Percentiles rank a stretch among this genome's conserved stretches.
Conservation (phyloP, 306 rosid species). For the Spatholobus suberectus region DNA sequence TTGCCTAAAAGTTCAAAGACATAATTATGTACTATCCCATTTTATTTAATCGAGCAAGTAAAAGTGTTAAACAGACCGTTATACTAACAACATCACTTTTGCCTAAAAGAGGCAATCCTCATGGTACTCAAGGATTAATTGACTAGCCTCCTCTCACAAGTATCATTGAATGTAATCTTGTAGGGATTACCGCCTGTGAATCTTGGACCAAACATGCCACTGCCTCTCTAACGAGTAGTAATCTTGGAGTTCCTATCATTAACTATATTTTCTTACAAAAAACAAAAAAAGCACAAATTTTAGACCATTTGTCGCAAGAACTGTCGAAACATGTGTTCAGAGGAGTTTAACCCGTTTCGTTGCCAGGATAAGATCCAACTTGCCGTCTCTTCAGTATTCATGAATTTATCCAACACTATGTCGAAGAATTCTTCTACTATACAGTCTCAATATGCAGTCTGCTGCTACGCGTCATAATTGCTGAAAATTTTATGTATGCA, state of each 20-base stretch:
- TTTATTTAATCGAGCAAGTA: neutral
- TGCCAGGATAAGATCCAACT: slow-evolving; percentile 4
- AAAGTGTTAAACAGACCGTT: neutral
- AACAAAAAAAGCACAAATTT: neutral
- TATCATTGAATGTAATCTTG: neutral
- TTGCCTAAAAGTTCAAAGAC: too few species aligned
- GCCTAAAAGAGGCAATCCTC: too few species aligned
- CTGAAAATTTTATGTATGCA: slow-evolving; percentile 9
- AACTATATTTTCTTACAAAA: slow-evolving; percentile 15
- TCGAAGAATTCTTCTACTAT: slow-evolving; percentile 7
- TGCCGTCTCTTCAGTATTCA: neutral
- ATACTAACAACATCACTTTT: neutral
- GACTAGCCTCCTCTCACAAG: neutral
- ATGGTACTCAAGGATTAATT: too few species aligned
- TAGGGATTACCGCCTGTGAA: neutral
- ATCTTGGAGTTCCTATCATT: slow-evolving; percentile 28
- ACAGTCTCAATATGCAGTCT: slow-evolving; percentile 22
- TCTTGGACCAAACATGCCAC: slow-evolving; percentile 23
- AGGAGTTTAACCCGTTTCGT: neutral
- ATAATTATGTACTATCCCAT: too few species aligned
- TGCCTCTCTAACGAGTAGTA: slow-evolving; percentile 27
- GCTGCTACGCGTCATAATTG: neutral
- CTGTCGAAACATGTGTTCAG: neutral
- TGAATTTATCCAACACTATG: slow-evolving; percentile 16
- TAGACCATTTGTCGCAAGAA: neutral